These are phyloP conservation scores for Quercus agrifolia DNA, from an alignment of 306 rosid species.

Conservation along the genomic window DNA sequence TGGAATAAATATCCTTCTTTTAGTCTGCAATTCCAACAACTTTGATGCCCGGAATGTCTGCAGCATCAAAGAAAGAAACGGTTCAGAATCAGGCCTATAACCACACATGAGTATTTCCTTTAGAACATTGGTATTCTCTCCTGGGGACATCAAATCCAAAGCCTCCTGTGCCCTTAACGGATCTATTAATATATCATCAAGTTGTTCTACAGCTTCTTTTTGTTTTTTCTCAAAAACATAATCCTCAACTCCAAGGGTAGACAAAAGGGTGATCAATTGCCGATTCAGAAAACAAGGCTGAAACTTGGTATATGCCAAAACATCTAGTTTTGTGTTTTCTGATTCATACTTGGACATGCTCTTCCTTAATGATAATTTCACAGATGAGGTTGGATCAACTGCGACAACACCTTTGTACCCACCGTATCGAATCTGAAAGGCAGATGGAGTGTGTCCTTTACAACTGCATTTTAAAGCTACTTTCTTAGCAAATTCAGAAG, in stretches of 20 bases:
- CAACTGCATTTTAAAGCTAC: conserved; percentile 68
- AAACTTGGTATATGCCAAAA: conserved; percentile 60
- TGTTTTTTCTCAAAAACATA: conserved; percentile 60
- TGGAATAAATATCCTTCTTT: conserved; percentile 64
- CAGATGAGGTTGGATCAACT: conserved; percentile 63
- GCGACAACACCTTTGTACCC: conserved; percentile 95
- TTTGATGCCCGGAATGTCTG: conserved; percentile 74
- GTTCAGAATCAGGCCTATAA: conserved; percentile 72
- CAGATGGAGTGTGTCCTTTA: conserved; percentile 48
- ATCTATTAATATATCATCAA: conserved; percentile 57
- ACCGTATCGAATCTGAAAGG: conserved; percentile 87
- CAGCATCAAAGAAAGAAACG: conserved; percentile 84
- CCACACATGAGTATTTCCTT: conserved; percentile 77
- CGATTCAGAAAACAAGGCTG: conserved; percentile 80
- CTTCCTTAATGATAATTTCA: conserved; percentile 63
- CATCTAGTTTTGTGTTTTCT: conserved; percentile 56
- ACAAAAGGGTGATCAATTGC: conserved; percentile 71
- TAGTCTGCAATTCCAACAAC: conserved; percentile 60
- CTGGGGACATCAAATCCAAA: conserved; percentile 66
- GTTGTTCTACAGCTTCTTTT: conserved; percentile 48
- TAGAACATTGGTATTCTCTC: conserved; percentile 69
- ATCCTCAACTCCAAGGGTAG: conserved; percentile 71
- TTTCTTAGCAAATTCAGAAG: conserved; percentile 52
- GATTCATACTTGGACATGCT: conserved; percentile 82
- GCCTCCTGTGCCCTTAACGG: conserved; percentile 64